Conservation (phyloP, 2,329 filamentous ascomycete species). For the Diaporthe capsici region DNA sequence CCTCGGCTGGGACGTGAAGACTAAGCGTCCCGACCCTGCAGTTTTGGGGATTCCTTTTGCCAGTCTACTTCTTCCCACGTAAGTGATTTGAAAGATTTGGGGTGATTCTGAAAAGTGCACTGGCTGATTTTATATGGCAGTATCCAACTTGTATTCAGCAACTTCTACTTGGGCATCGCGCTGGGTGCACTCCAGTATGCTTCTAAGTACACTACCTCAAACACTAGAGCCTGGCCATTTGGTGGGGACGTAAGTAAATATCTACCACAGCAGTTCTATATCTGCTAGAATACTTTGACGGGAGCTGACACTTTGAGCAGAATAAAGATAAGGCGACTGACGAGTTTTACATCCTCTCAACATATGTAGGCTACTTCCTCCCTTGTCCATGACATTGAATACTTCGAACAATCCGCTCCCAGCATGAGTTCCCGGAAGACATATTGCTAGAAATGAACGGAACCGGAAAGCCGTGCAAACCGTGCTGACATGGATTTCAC, state of each 20-base stretch:
- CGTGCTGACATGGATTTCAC: not conserved
- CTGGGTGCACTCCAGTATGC: conserved; percentile 70
- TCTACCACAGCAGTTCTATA: fast-evolving
- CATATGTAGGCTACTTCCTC: conserved; percentile 60
- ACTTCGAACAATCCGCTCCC: too few species aligned
- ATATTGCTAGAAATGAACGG: too few species aligned
- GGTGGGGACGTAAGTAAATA: conserved; percentile 66
- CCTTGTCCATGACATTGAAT: not conserved
- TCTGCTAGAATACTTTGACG: fast-evolving
- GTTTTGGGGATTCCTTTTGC: conserved; percentile 68
- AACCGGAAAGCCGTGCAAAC: too few species aligned
- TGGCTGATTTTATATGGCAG: conserved; percentile 46
- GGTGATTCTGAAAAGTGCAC: not conserved
- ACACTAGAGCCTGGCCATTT: conserved; percentile 74
- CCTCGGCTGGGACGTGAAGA: conserved; percentile 68
- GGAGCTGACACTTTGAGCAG: conserved; percentile 44
- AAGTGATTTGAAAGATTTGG: conserved; percentile 39
- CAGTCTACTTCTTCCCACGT: conserved; percentile 71
- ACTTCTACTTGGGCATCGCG: conserved; percentile 76
- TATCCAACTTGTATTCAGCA: conserved; percentile 76
- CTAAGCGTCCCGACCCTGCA: conserved; percentile 64
- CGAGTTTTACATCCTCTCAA: conserved; percentile 75
- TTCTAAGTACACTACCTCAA: conserved; percentile 67
- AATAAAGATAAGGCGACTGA: conserved; percentile 70
- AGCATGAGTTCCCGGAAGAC: too few species aligned